Evolutionary conservation across 108 stramenopile species (phyloP), one percentile per base, ranked within the genome.

Genomic region (Nitzschia sp.): DNA sequence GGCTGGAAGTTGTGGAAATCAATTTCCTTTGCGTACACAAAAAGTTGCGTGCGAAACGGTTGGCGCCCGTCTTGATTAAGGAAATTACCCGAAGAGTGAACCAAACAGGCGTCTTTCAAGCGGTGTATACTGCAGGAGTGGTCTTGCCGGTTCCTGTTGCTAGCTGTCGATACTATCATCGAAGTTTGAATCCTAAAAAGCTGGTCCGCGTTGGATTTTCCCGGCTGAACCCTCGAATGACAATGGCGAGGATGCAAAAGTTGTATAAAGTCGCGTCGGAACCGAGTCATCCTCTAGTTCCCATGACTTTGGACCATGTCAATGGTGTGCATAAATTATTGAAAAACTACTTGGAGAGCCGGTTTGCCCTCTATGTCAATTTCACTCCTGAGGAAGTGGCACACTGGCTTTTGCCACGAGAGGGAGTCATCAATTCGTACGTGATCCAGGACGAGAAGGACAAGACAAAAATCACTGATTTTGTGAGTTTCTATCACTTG

Each of bases 11-110:
- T 32, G 97, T 95, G 36, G 99, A 99, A 78, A 97, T 99, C 59
- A 99, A 99, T 81, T 99, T 98, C 80, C 73, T 98, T 30, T 99
- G 99, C 75, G 97, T 99, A n/a, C 98, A 98, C 87, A 97, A 98
- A 83, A 97, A 97, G 65, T 74, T 99, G 1, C 81, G 99, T 0
- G 73, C 86, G 57, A 99, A 99, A 84, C 94, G 99, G 15, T 66
- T 99, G 58, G 99, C 99, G 4, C 98, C 99, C 1, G 97, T 98
- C 38, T 75, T 99, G 6, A 99, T 98, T 76, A 99, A 99, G 91
- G 99, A 99, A 78, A 94, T 99, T 45, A 98, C 99, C 5, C 85
- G 99, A 19, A 80, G 97, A 21, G 98, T 98, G 55, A 98, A 99
- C 80, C 79, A 81, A 27, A 83, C 78, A 17, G 93, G 96, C 17